Percentiles rank a stretch among this genome's conserved stretches.
phyloP scores from a whole-genome alignment of 352 stramenopile species.

The Pythium vanterpoolii region DNA sequence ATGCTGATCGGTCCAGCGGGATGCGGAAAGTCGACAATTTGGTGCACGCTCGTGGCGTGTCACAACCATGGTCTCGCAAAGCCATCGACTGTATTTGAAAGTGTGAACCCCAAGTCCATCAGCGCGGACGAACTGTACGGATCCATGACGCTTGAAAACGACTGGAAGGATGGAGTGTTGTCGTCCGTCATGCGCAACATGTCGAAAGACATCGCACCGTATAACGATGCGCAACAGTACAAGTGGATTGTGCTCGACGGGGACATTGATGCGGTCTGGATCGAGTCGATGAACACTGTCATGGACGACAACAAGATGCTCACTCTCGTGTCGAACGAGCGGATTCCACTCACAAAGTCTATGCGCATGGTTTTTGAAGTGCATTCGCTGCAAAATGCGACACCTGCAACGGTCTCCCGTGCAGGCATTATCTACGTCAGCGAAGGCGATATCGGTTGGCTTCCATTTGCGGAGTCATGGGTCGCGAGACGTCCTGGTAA shows the following conservation, averaged over 20 bases:
- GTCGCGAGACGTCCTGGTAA: conserved; percentile 45
- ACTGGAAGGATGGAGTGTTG: conserved; percentile 97
- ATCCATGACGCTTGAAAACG: conserved; percentile 96
- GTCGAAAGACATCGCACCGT: conserved; percentile 89
- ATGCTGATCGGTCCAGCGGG: conserved; percentile 95
- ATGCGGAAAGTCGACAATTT: conserved; percentile 95
- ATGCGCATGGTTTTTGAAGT: conserved; percentile 99
- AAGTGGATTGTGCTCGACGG: conserved; percentile 93
- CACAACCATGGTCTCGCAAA: conserved; percentile 81
- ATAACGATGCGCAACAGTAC: conserved; percentile 84
- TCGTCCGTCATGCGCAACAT: conserved; percentile 97
- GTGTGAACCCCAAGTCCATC: conserved; percentile 94
- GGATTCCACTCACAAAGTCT: conserved; percentile 92
- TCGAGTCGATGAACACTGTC: conserved; percentile 93
- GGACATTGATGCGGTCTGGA: conserved; percentile 95
- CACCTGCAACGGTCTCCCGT: conserved; percentile 94
- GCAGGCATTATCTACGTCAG: conserved; percentile 97
- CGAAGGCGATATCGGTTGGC: conserved; percentile 90
- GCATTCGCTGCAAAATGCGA: conserved; percentile 94
- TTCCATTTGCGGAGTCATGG: conserved; percentile 94
- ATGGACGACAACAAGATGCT: conserved; percentile 95
- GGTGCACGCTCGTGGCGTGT: conserved; percentile 89
- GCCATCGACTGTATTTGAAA: conserved; percentile 91
- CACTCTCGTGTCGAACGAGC: conserved; percentile 96
- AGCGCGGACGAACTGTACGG: conserved; percentile 92